Base-by-base conservation (phyloP, 208 protist genomes). In the Wallacemonas sp. region DNA sequence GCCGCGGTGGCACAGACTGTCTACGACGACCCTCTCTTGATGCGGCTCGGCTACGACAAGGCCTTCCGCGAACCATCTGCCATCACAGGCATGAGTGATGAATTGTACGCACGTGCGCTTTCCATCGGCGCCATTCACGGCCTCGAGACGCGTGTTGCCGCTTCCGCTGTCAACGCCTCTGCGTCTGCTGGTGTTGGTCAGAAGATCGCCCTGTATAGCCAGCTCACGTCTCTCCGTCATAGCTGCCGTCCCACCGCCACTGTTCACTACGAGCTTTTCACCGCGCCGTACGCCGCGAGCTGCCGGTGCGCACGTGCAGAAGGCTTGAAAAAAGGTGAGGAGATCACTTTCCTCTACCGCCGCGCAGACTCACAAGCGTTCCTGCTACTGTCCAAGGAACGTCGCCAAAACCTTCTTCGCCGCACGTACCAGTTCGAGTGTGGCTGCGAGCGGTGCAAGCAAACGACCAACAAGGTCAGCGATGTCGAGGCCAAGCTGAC, bases 241-340 rank as follows among this genome's bases (percentile, higher is more conserved):
- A 84, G 77, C 68, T 88, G 81, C 74, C 60, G 66, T n/a, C 81
- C 81, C 5, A 88, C 73, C 44, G 61, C 74, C 0, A 45, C 65
- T 9, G 70, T 82, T 41, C 66, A 77, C 61, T 75, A 74, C 56
- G 74, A 79, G 47, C 15, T 68, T 17, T 68, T 70, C 61, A 59
- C 62, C 12, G 68, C 66, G 2, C 81, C 81, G 19, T 79, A 75
- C 62, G 47, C 68, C 2, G 81, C 64, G 0, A 77, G 51, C 47
- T 79, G 70, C 49, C 77, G 77, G n/a, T 83, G 77, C 39, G 73
- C 77, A 0, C 14, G 46, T 17, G 27, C 63, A 8, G 39, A 68
- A 0, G 81, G 81, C 28, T 60, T 88, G 2, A 53, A 41, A 28
- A 55, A 70, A 17, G 77, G 77, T 2, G 70, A 83, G 34, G 70